These are phyloP conservation scores for Aegilops speltoides DNA, from an alignment of 176 grass and related monocot genomes.

Conservation along the genomic window DNA sequence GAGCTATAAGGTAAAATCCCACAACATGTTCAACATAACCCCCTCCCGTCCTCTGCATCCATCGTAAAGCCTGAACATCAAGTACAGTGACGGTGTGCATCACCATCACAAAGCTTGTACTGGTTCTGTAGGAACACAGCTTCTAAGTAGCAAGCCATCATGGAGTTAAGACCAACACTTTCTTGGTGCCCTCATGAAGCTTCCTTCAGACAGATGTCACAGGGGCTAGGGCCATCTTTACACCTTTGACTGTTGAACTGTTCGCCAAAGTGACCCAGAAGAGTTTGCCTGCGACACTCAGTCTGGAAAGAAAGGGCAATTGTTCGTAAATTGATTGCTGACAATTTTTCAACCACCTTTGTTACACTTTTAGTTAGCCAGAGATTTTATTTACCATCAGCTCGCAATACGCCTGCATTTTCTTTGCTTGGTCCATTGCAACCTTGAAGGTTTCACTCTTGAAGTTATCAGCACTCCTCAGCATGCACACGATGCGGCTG, in stretches of 20 bases:
- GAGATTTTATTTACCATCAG: constrained; percentile 61
- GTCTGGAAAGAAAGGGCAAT: constrained; percentile 33
- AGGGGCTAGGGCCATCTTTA: constrained; percentile 65
- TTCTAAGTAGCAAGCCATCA: not conserved
- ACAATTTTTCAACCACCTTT: not conserved
- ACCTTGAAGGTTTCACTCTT: constrained; percentile 67
- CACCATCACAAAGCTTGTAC: not conserved
- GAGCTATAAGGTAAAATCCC: not conserved
- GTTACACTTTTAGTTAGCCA: not conserved
- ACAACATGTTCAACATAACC: not conserved
- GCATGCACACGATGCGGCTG: constrained; percentile 81
- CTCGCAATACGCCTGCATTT: constrained; percentile 89
- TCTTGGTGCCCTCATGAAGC: constrained; percentile 27
- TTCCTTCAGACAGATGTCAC: constrained; percentile 77
- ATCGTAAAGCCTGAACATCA: not conserved
- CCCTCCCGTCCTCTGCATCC: not conserved
- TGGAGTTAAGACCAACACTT: not conserved
- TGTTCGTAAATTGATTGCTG: not conserved
- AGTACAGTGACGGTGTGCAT: not conserved
- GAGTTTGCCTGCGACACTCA: constrained; percentile 75
- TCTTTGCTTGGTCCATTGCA: constrained; percentile 89
- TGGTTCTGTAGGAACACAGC: not conserved
- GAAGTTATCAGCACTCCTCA: constrained; percentile 48
- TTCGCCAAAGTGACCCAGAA: constrained; percentile 82
- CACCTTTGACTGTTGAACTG: constrained; percentile 59